Conservation (phyloP, 1,284 basidiomycete genomes). For the Cystobasidium pallidum region DNA sequence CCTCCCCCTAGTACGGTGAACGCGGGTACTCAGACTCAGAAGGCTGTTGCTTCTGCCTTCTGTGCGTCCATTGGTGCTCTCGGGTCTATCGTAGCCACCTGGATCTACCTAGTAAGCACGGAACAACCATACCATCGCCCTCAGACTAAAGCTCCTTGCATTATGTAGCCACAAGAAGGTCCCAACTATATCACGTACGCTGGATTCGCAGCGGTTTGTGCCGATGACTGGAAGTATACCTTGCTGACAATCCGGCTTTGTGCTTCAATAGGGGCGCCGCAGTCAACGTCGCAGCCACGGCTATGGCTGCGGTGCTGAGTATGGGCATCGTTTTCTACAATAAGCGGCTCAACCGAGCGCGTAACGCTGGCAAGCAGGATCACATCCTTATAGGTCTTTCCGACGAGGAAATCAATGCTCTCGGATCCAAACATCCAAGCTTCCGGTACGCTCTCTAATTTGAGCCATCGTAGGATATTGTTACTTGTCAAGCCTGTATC, state of each 20-base stretch:
- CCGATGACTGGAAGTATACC: too few relatives aligned
- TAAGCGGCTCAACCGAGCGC: constrained; percentile 47
- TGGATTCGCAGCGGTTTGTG: not conserved
- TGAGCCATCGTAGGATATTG: not conserved
- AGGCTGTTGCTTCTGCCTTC: constrained; percentile 48
- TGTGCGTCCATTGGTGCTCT: constrained; percentile 45
- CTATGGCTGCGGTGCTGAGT: not conserved
- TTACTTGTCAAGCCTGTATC: not conserved
- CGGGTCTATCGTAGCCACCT: constrained; percentile 42
- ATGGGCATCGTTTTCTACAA: constrained; percentile 32
- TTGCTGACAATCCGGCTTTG: too few relatives aligned
- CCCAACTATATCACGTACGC: constrained; percentile 8
- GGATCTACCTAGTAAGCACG: constrained; percentile 31
- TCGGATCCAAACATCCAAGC: constrained; percentile 48
- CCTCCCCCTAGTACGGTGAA: not conserved
- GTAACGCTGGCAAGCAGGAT: constrained; percentile 48
- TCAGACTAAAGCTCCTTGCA: too few relatives aligned
- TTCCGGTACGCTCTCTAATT: constrained; percentile 44
- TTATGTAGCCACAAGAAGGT: too few relatives aligned
- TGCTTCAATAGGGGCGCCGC: constrained; percentile 13
- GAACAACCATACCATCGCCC: constrained; percentile 15
- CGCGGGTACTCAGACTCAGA: too few relatives aligned
- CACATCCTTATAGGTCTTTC: constrained; percentile 48
- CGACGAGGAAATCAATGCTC: constrained; percentile 33
- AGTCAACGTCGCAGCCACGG: constrained; percentile 30